Percentiles rank a stretch among this genome's conserved stretches.
Evolutionary conservation across 257 asterid species (phyloP).

Genomic region (Apocynum venetum): DNA sequence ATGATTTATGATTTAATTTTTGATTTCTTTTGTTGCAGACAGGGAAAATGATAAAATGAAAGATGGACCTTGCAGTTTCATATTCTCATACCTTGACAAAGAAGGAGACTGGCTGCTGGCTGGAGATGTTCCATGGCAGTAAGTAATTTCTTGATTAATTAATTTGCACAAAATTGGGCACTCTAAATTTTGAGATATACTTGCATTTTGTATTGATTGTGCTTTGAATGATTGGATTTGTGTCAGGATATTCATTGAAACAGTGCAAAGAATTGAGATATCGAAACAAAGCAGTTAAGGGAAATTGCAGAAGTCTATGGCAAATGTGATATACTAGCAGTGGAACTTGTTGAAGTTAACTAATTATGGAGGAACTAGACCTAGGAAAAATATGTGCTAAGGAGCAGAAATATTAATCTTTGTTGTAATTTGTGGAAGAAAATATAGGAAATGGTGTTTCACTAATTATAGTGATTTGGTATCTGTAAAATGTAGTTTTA

Average conservation of each 20-base stretch:
- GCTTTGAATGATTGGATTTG: neutral
- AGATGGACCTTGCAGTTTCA: constrained; percentile 16
- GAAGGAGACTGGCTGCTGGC: constrained; percentile 60
- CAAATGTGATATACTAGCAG: neutral
- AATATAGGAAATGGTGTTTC: neutral
- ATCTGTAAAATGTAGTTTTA: neutral
- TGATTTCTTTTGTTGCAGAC: constrained; percentile 23
- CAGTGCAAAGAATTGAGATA: constrained; percentile 53
- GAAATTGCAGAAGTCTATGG: neutral
- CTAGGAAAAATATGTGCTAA: neutral
- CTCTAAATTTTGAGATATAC: neutral
- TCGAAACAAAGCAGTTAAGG: constrained; percentile 20
- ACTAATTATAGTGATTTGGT: neutral
- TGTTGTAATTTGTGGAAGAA: neutral
- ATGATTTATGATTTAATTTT: too few relatives aligned
- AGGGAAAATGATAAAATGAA: constrained; percentile 14
- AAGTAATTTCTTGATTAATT: constrained; percentile 11
- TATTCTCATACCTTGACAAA: constrained; percentile 54
- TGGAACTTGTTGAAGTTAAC: neutral
- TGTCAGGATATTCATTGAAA: constrained; percentile 44
- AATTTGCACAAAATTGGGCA: neutral
- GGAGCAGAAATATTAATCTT: neutral
- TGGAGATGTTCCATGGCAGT: constrained; percentile 70
- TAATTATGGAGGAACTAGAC: neutral
- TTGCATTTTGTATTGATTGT: too few relatives aligned